These are phyloP conservation scores for Phytopythium delawarense DNA, from an alignment of 352 stramenopile species.

Conservation along the genomic window DNA sequence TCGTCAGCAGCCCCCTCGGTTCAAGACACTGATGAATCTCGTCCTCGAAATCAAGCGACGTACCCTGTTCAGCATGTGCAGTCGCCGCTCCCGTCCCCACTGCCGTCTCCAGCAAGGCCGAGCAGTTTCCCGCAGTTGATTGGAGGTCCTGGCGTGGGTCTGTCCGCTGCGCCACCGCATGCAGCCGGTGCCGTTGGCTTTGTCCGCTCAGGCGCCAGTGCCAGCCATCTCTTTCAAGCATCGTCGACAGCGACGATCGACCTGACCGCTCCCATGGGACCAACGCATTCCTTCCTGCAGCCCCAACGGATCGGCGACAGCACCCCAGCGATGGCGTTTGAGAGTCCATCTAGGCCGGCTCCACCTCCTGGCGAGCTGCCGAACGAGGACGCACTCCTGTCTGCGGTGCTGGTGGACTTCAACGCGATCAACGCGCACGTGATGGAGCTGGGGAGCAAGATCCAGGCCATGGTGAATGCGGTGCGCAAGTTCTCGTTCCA, in stretches of 20 bases:
- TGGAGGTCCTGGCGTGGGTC: not conserved
- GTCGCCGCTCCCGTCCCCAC: not conserved
- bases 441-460: constrained; percentile 22
- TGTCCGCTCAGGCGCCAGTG: not conserved
- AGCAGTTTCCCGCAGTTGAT: not conserved
- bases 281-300: not conserved
- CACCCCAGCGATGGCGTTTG: not conserved
- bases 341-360: not conserved
- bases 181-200: not conserved
- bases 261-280: not conserved
- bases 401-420: constrained; percentile 34
- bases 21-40: not conserved
- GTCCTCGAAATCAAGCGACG: not conserved
- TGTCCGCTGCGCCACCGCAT: not conserved
- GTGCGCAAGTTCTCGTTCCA: constrained; percentile 34
- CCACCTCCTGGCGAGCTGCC: constrained; percentile 5
- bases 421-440: constrained; percentile 31
- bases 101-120: not conserved
- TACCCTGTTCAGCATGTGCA: not conserved
- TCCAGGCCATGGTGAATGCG: constrained; percentile 19
- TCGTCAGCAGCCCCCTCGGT: not conserved
- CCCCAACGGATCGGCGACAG: not conserved
- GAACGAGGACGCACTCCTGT: constrained; percentile 29
- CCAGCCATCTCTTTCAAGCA: not conserved
- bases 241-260: not conserved